Conservation (phyloP, 352 stramenopile species). For the Globisporangium lucens region DNA sequence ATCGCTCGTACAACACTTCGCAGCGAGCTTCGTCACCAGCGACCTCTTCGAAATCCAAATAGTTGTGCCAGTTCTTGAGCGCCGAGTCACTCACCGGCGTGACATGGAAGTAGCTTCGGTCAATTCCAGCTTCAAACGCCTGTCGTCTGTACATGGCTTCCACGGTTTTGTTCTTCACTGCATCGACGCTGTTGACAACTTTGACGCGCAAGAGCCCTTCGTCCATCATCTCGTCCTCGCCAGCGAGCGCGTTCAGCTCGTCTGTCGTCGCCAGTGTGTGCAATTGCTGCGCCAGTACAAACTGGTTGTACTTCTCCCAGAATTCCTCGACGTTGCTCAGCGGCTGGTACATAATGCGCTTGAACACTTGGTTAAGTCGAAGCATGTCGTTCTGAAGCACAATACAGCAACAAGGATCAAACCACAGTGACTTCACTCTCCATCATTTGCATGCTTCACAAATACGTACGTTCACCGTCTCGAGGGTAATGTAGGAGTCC, state of each 20-base stretch:
- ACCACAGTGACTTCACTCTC: neutral
- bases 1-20: slow-evolving; percentile 72
- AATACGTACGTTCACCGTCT: slow-evolving; percentile 65
- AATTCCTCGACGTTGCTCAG: slow-evolving; percentile 80
- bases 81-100: slow-evolving; percentile 61
- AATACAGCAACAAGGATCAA: neutral
- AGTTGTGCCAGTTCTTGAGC: slow-evolving; percentile 77
- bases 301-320: slow-evolving; percentile 86
- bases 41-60: slow-evolving; percentile 78
- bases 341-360: slow-evolving; percentile 68
- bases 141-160: slow-evolving; percentile 63
- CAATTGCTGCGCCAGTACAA: slow-evolving; percentile 72
- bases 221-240: slow-evolving; percentile 67
- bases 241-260: slow-evolving; percentile 55
- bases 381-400: slow-evolving; percentile 73
- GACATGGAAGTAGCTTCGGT: slow-evolving; percentile 82
- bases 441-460: neutral
- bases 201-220: slow-evolving; percentile 78
- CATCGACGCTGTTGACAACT: slow-evolving; percentile 75
- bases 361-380: slow-evolving; percentile 77
- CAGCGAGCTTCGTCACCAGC: slow-evolving; percentile 44
- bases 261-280: slow-evolving; percentile 55
- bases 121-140: slow-evolving; percentile 70
- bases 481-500: slow-evolving; percentile 77
- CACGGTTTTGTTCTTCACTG: slow-evolving; percentile 65